A percentile compares a stretch with the other conserved stretches of the same genome.
These are phyloP conservation scores for Orbilia ellipsospora DNA, from an alignment of 2,329 filamentous ascomycete genomes.

Conservation along the genomic window DNA sequence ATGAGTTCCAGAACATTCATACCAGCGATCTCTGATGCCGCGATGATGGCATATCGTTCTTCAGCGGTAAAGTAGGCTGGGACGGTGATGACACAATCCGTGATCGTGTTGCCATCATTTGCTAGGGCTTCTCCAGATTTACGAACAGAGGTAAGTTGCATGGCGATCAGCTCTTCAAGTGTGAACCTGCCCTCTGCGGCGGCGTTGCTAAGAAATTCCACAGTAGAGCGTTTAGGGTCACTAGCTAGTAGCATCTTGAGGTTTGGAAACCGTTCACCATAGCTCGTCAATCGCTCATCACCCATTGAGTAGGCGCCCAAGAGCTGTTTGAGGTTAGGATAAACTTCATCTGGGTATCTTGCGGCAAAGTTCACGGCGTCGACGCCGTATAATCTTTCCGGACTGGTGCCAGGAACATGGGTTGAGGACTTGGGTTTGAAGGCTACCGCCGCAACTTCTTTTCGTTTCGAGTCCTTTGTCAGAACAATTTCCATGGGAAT, in stretches of 20 bases:
- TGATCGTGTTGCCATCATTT: constrained; percentile 77
- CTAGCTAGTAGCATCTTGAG: constrained; percentile 69
- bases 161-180: constrained; percentile 92
- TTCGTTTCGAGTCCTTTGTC: constrained; percentile 96
- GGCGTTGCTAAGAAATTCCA: constrained; percentile 80
- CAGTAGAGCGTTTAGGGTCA: constrained; percentile 71
- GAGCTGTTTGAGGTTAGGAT: constrained; percentile 90
- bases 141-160: constrained; percentile 93
- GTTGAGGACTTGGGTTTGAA: constrained; percentile 81
- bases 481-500: constrained; percentile 97
- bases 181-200: constrained; percentile 70
- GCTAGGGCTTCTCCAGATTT: constrained; percentile 87
- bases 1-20: constrained; percentile 85
- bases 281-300: constrained; percentile 73
- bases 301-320: constrained; percentile 74
- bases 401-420: constrained; percentile 74
- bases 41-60: constrained; percentile 85
- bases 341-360: constrained; percentile 91
- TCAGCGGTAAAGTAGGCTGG: constrained; percentile 90
- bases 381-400: constrained; percentile 89
- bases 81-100: constrained; percentile 86
- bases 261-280: constrained; percentile 80
- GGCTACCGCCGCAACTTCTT: constrained; percentile 88
- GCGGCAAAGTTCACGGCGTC: constrained; percentile 88
- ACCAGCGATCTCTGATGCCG: constrained; percentile 87